Percentiles rank a stretch among this genome's conserved stretches.
These are phyloP conservation scores for Nitzschia palea DNA, from an alignment of 108 stramenopile genomes.

Conservation along the genomic window DNA sequence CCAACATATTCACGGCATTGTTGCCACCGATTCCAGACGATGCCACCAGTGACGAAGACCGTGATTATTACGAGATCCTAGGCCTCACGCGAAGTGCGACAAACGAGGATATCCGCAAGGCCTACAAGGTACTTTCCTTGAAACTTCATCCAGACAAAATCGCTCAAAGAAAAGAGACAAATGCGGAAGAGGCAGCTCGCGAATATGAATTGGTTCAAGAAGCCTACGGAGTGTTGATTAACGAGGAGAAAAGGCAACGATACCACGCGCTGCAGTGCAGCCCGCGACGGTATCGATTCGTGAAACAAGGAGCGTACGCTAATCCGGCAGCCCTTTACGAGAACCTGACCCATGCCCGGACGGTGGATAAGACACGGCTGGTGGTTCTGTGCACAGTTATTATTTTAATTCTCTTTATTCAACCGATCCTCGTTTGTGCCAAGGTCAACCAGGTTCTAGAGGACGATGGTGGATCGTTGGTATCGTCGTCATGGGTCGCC, in stretches of 20 bases:
- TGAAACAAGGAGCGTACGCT: conserved; percentile 37
- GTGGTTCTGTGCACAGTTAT: conserved; percentile 49
- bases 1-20: conserved; percentile 55
- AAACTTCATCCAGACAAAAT: conserved; percentile 83
- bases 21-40: conserved; percentile 49
- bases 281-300: conserved; percentile 40
- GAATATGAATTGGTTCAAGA: conserved; percentile 77
- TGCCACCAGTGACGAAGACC: conserved; percentile 34
- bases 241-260: conserved; percentile 55
- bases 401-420: conserved; percentile 48
- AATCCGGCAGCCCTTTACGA: conserved; percentile 62
- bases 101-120: conserved; percentile 74
- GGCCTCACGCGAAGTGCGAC: conserved; percentile 50
- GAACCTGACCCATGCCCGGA: conserved; percentile 57
- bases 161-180: conserved; percentile 67
- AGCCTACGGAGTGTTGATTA: conserved; percentile 62
- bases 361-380: conserved; percentile 56
- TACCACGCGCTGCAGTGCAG: conserved; percentile 42
- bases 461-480: conserved; percentile 44
- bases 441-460: conserved; percentile 71
- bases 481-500: conserved; percentile 52
- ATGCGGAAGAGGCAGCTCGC: conserved; percentile 55
- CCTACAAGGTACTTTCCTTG: conserved; percentile 72
- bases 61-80: conserved; percentile 69
- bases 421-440: conserved; percentile 74